These are phyloP conservation scores for Colletotrichum noveboracense DNA, from an alignment of 2,329 filamentous ascomycete species.

Conservation along the genomic window DNA sequence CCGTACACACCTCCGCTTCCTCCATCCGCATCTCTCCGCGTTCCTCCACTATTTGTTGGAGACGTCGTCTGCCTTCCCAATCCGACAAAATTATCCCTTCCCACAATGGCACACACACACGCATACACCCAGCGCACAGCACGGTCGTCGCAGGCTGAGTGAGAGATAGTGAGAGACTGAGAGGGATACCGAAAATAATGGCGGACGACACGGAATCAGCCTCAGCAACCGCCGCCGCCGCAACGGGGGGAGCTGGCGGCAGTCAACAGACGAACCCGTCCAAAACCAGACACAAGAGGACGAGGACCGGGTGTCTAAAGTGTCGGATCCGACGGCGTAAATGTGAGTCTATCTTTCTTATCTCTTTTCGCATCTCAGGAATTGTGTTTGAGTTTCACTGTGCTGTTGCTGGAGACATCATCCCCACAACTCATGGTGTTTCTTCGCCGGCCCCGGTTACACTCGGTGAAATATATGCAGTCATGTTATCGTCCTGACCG, in stretches of 20 bases:
- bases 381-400: background rate
- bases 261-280: background rate
- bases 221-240: background rate
- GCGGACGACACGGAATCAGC: slow-evolving; percentile 10
- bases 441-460: background rate
- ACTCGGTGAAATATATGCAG: background rate
- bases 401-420: background rate
- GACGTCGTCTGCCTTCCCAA: slow-evolving; percentile 17
- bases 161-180: background rate
- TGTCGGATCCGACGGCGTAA: slow-evolving; percentile 54
- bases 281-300: slow-evolving; percentile 28
- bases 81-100: slow-evolving; percentile 20
- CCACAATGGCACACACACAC: background rate
- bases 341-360: slow-evolving; percentile 37
- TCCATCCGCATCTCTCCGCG: background rate
- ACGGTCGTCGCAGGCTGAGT: background rate
- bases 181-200: background rate
- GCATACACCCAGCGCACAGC: background rate
- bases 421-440: background rate
- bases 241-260: background rate
- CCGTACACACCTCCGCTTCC: background rate
- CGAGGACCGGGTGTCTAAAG: slow-evolving; percentile 51
- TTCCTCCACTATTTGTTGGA: slow-evolving; percentile 6
- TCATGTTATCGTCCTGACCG: background rate
- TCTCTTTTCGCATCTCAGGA: background rate